phyloP scores from a whole-genome alignment of 1,284 basidiomycete species.

The Irpex sp. region DNA sequence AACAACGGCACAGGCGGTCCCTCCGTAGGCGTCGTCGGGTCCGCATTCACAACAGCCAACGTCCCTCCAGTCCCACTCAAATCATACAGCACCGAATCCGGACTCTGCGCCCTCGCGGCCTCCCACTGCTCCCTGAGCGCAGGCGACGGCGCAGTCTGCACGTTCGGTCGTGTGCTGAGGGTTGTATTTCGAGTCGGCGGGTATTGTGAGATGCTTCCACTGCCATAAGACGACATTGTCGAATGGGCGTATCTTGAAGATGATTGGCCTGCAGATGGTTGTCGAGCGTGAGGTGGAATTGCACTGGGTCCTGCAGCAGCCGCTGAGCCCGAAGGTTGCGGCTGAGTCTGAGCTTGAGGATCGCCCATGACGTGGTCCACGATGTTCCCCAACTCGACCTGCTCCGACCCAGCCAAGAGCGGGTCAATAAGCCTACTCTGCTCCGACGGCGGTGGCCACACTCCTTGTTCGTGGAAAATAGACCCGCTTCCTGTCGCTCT shows the following conservation, averaged over 20 bases:
- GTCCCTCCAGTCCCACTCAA: neutral
- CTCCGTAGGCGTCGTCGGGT: slow-evolving; percentile 1
- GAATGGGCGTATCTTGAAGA: slow-evolving; percentile 3
- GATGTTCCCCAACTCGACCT: slow-evolving; percentile 39
- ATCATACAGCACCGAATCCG: slow-evolving; percentile 15
- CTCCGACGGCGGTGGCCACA: slow-evolving; percentile 45
- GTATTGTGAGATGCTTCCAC: slow-evolving; percentile 10
- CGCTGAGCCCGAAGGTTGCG: neutral
- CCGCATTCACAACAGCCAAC: slow-evolving; percentile 4
- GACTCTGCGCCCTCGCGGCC: slow-evolving; percentile 3
- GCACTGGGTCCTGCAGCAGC: neutral
- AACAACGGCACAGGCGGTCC: neutral
- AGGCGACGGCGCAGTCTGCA: neutral
- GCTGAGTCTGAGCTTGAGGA: neutral
- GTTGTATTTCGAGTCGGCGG: neutral
- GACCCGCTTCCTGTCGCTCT: slow-evolving; percentile 43
- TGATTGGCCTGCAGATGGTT: neutral
- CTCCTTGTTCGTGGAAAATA: slow-evolving; percentile 42
- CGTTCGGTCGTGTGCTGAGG: neutral
- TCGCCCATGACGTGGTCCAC: slow-evolving; percentile 55
- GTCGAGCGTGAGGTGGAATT: neutral
- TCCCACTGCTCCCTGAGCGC: slow-evolving; percentile 8
- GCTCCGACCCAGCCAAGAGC: slow-evolving; percentile 28
- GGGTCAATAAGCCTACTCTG: slow-evolving; percentile 41
- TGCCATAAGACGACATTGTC: slow-evolving; percentile 10